Evolutionary conservation across 73 alveolate genomes (phyloP).

Genomic region (Durusdinium trenchii): DNA sequence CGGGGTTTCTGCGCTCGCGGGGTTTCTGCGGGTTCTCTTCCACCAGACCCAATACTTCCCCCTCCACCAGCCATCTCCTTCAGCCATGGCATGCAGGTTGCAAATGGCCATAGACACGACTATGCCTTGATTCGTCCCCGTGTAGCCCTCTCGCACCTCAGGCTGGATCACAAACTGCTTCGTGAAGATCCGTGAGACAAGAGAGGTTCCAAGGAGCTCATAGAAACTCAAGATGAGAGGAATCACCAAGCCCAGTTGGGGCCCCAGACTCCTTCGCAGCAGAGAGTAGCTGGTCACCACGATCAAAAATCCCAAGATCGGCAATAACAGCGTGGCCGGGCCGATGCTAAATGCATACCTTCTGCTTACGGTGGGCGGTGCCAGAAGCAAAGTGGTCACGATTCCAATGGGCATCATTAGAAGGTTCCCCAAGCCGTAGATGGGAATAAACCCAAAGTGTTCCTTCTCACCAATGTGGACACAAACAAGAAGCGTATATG

Average conservation of each 20-base stretch:
- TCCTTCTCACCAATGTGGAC: background rate
- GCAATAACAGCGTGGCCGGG: constrained; percentile 12
- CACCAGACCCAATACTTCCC: no score
- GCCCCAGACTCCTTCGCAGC: constrained; percentile 7
- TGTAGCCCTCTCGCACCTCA: constrained; percentile 36
- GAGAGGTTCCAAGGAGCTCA: background rate
- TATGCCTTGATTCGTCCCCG: constrained; percentile 54
- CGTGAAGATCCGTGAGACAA: background rate
- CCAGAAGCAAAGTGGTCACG: background rate
- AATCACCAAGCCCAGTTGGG: background rate
- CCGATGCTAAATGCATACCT: constrained; percentile 22
- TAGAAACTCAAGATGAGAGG: constrained; percentile 29
- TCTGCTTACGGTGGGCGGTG: constrained; percentile 4
- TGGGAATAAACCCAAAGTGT: constrained; percentile 21
- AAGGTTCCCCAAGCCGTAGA: constrained; percentile 19
- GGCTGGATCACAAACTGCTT: background rate
- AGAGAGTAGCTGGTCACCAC: constrained; percentile 28
- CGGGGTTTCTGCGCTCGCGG: no score
- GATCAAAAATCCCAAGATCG: constrained; percentile 30
- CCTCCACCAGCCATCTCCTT: constrained; percentile 16
- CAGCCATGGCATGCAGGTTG: constrained; percentile 61
- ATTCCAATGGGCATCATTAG: constrained; percentile 6
- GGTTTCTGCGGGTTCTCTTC: no score
- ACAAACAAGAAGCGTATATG: background rate
- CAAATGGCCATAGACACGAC: constrained; percentile 59